These are phyloP conservation scores for Suhomyces bokatorum DNA, from an alignment of 1,139 yeast species.

Conservation along the genomic window DNA sequence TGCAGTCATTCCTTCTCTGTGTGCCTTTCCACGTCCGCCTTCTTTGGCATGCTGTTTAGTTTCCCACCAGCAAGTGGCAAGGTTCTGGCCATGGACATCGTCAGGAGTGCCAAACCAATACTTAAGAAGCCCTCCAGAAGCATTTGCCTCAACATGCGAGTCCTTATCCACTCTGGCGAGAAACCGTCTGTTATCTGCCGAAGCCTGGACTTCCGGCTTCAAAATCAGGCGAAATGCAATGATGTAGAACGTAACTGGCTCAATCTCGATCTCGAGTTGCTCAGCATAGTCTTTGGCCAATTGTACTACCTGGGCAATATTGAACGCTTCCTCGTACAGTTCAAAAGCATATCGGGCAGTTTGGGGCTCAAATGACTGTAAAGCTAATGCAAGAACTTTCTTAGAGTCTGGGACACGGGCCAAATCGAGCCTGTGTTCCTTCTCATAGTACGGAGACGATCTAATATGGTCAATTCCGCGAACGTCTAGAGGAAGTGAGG, in stretches of 20 bases:
- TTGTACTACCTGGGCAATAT: conserved; percentile 21
- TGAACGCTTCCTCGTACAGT: conserved; percentile 25
- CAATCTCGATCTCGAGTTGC: conserved; percentile 14
- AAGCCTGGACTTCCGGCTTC: conserved; percentile 24
- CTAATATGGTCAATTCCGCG: conserved; percentile 16
- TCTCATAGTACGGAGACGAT: conserved; percentile 31
- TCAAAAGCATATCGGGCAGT: conserved; percentile 22
- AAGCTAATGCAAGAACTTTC: conserved; percentile 26
- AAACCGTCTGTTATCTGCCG: conserved; percentile 22
- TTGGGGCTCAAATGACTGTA: conserved; percentile 24
- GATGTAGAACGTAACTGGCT: conserved; percentile 24
- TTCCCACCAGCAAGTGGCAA: conserved; percentile 41
- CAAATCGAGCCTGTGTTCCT: conserved; percentile 25
- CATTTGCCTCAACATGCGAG: conserved; percentile 32
- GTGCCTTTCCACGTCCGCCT: conserved; percentile 33
- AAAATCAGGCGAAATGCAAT: conserved; percentile 33
- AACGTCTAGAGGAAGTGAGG: conserved; percentile 13
- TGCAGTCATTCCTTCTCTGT: conserved; percentile 28
- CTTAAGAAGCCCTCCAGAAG: conserved; percentile 33
- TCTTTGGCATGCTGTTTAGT: conserved; percentile 22
- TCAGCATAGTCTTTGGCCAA: conserved; percentile 19
- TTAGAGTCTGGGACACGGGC: conserved; percentile 20
- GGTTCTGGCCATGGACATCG: conserved; percentile 26
- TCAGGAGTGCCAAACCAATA: conserved; percentile 38
- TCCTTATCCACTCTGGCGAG: conserved; percentile 27